These are phyloP conservation scores for Ustilago tritici DNA, from an alignment of 1,284 basidiomycete species.

Conservation along the genomic window DNA sequence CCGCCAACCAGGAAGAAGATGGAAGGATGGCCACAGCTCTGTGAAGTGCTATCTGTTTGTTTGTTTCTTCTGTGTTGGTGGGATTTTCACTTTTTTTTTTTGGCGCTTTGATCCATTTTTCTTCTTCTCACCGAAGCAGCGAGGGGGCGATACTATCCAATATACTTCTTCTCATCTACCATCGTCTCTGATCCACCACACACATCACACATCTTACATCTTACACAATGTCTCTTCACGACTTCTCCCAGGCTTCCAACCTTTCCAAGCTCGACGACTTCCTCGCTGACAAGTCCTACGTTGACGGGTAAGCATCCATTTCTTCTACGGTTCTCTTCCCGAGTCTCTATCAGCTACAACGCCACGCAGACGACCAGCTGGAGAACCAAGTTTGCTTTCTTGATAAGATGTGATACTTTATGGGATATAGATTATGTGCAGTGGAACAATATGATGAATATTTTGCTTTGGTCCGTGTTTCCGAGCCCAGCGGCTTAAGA, in stretches of 20 bases:
- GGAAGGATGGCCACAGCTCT: slow-evolving; percentile 1
- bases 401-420: background rate
- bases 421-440: background rate
- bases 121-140: slow-evolving; percentile 11
- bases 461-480: slow-evolving; percentile 70
- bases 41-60: background rate
- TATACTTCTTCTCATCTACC: background rate
- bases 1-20: slow-evolving; percentile 19
- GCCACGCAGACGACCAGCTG: background rate
- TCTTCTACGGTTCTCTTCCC: background rate
- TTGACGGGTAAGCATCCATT: slow-evolving; percentile 65
- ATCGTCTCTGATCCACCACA: slow-evolving; percentile 22
- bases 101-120: slow-evolving; percentile 15
- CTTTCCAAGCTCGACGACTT: slow-evolving; percentile 63
- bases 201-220: slow-evolving; percentile 19
- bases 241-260: slow-evolving; percentile 62
- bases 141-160: background rate
- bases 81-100: slow-evolving; percentile 20
- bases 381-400: background rate
- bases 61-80: slow-evolving; percentile 4
- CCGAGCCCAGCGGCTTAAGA: slow-evolving; percentile 70
- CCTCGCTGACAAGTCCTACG: slow-evolving; percentile 66
- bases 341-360: slow-evolving; percentile 19
- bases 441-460: slow-evolving; percentile 61
- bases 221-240: slow-evolving; percentile 67